These are phyloP conservation scores for Mrakia hoshinonis DNA, from an alignment of 768 basidiomycete genomes.

Conservation along the genomic window DNA sequence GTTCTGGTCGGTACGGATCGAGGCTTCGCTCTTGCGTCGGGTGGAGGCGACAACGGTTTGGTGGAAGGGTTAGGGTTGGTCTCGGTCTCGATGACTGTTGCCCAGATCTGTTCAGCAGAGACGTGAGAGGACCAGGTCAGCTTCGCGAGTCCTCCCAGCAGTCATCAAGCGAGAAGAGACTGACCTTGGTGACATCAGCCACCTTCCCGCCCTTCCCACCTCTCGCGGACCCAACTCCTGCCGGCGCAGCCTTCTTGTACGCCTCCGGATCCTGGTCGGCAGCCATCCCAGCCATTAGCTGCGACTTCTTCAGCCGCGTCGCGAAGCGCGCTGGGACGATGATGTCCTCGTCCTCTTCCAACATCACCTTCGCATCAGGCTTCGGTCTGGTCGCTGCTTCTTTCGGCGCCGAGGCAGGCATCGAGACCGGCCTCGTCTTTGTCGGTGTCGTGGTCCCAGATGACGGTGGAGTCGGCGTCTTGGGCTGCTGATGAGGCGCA, in stretches of 20 bases:
- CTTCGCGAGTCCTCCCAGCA: background rate
- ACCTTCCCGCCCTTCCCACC: slow-evolving; percentile 1
- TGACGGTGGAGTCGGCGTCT: no score
- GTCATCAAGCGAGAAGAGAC: background rate
- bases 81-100: background rate
- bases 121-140: background rate
- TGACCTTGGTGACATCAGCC: background rate
- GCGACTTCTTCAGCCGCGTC: background rate
- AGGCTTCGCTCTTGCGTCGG: background rate
- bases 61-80: background rate
- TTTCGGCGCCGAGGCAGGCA: no score
- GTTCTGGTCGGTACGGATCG: no score
- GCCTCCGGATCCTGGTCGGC: background rate
- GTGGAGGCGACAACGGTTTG: background rate
- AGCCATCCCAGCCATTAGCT: background rate
- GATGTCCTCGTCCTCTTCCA: background rate
- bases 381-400: no score
- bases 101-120: slow-evolving; percentile 3
- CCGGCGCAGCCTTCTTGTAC: background rate
- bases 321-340: background rate
- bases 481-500: no score
- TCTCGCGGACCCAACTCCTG: background rate
- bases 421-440: no score
- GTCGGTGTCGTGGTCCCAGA: no score
- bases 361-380: background rate